phyloP scores from a whole-genome alignment of 2,329 filamentous ascomycete genomes.

The Tolypocladium endophyticum region DNA sequence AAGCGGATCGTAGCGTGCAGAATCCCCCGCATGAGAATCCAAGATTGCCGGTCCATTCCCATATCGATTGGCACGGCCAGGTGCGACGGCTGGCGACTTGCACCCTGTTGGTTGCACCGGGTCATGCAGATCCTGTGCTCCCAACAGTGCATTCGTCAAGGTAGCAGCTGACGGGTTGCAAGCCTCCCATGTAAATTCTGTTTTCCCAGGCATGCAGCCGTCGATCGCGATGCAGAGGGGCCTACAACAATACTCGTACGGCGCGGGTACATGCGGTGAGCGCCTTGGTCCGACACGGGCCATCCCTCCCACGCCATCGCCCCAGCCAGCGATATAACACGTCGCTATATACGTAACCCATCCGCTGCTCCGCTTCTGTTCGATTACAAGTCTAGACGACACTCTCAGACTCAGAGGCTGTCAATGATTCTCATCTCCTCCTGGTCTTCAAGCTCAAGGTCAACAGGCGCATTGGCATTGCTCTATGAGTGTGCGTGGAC shows the following conservation, averaged over 20 bases:
- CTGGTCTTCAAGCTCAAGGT: background rate
- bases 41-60: background rate
- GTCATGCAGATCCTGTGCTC: background rate
- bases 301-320: background rate
- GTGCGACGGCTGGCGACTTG: background rate
- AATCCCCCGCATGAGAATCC: background rate
- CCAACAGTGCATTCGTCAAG: background rate
- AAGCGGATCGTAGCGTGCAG: background rate
- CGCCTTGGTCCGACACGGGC: background rate
- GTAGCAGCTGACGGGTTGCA: background rate
- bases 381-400: background rate
- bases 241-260: background rate
- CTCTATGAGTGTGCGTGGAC: background rate
- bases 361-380: background rate
- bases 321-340: background rate
- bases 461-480: background rate
- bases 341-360: no score
- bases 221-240: background rate
- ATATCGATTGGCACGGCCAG: background rate
- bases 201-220: background rate
- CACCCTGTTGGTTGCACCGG: background rate
- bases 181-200: background rate
- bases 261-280: background rate
- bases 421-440: background rate
- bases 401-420: background rate